phyloP scores from a whole-genome alignment of 768 basidiomycete genomes.

The Pleurotus platypus region DNA sequence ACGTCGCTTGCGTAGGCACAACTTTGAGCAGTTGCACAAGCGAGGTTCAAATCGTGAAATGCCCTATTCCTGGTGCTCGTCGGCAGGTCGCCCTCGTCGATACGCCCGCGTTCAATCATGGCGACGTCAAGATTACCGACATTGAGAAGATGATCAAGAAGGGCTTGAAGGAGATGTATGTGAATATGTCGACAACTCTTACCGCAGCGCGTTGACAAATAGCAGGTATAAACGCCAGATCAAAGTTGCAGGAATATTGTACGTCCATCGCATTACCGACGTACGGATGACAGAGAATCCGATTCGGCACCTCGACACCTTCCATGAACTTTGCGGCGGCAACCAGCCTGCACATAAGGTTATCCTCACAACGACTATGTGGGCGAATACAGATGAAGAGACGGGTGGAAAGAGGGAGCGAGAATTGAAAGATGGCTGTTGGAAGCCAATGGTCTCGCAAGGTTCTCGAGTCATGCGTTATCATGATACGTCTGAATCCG shows the following conservation, averaged over 20 bases:
- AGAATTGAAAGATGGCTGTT: constrained; percentile 16
- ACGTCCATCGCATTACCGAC: constrained; percentile 36
- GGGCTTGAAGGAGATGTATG: constrained; percentile 21
- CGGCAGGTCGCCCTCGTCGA: constrained; percentile 35
- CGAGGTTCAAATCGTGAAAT: constrained; percentile 25
- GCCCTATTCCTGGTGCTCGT: constrained; percentile 20
- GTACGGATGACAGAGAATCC: constrained; percentile 30
- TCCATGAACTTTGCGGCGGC: constrained; percentile 23
- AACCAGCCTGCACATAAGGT: constrained; percentile 23
- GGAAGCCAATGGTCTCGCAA: constrained; percentile 10
- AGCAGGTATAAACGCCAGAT: constrained; percentile 19
- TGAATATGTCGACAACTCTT: background rate
- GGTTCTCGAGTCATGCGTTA: constrained; percentile 15
- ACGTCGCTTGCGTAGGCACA: constrained; percentile 11
- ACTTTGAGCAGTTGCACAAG: constrained; percentile 34
- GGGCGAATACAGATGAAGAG: constrained; percentile 31
- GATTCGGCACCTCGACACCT: constrained; percentile 28
- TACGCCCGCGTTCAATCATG: constrained; percentile 33
- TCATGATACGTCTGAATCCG: constrained; percentile 12
- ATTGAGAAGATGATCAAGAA: constrained; percentile 34
- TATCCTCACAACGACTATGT: constrained; percentile 28
- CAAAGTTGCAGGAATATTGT: constrained; percentile 30
- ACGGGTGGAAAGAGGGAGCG: constrained; percentile 10
- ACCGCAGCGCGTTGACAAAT: background rate
- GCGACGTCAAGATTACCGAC: constrained; percentile 26